These are phyloP conservation scores for Candida pini DNA, from an alignment of 805 yeast species.

Conservation along the genomic window DNA sequence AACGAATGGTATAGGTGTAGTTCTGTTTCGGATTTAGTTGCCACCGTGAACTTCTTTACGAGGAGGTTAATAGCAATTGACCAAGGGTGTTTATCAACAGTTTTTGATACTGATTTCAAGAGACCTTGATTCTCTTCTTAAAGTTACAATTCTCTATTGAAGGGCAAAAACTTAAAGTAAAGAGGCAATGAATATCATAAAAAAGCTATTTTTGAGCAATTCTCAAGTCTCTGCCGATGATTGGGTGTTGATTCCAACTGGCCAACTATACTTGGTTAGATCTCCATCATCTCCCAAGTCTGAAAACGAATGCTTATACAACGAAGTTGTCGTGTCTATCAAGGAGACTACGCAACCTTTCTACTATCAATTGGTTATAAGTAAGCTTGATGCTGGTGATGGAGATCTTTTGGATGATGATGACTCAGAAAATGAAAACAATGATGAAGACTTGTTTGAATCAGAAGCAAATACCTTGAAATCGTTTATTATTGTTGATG, in stretches of 20 bases:
- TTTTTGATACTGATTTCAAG: too few relatives aligned
- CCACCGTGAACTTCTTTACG: too few relatives aligned
- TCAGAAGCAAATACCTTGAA: conserved; percentile 55
- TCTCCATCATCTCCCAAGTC: conserved; percentile 82
- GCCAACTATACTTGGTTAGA: conserved; percentile 70
- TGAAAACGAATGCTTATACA: conserved; percentile 74
- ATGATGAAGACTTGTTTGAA: conserved; percentile 29
- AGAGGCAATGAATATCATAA: conserved; percentile 64
- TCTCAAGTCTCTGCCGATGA: conserved; percentile 45
- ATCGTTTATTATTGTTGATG: conserved; percentile 59
- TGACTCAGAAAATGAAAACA: conserved; percentile 41
- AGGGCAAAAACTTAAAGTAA: not conserved
- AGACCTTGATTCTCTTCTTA: too few relatives aligned
- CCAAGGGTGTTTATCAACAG: too few relatives aligned
- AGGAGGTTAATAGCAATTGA: too few relatives aligned
- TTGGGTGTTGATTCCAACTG: conserved; percentile 66
- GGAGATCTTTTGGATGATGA: conserved; percentile 42
- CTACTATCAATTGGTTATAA: conserved; percentile 65
- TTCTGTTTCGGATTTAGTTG: too few relatives aligned
- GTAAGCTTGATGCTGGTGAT: conserved; percentile 64
- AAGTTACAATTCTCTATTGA: too few relatives aligned
- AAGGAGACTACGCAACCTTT: conserved; percentile 61
- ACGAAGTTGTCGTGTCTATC: conserved; percentile 72
- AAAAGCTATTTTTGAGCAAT: conserved; percentile 40
- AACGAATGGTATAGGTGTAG: too few relatives aligned